Conservation (phyloP, 208 protist species). For the Histomonas meleagridis region DNA sequence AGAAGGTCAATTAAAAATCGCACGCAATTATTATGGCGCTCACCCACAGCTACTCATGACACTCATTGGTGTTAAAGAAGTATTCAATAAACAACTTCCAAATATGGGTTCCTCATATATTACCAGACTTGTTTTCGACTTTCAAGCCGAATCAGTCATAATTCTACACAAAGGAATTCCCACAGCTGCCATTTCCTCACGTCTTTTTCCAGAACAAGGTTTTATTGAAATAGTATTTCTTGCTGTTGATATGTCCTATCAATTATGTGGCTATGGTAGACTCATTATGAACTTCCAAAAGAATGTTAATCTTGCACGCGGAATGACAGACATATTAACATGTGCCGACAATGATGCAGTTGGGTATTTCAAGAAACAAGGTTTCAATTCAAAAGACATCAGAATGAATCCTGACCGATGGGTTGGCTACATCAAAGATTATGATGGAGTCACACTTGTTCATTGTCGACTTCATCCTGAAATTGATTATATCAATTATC, state of each 20-base stretch:
- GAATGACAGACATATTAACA: constrained; percentile 62
- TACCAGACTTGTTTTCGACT: constrained; percentile 60
- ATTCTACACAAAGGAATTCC: constrained; percentile 44
- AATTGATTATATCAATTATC: constrained; percentile 59
- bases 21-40: background rate
- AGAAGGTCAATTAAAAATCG: background rate
- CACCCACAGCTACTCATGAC: constrained; percentile 39
- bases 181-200: constrained; percentile 66
- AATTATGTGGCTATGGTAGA: constrained; percentile 61
- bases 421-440: constrained; percentile 70
- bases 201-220: constrained; percentile 54
- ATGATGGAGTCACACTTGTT: constrained; percentile 69
- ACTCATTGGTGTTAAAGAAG: constrained; percentile 61
- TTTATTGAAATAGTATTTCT: constrained; percentile 72
- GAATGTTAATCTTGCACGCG: constrained; percentile 49
- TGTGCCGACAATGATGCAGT: constrained; percentile 74
- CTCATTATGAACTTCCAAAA: constrained; percentile 63
- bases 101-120: constrained; percentile 72
- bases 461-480: constrained; percentile 58
- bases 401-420: constrained; percentile 53
- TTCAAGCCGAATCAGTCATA: background rate
- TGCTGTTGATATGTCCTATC: constrained; percentile 59
- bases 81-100: constrained; percentile 66
- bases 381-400: constrained; percentile 48
- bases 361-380: constrained; percentile 72